These are phyloP conservation scores for Sugiyamaella chiloensis DNA, from an alignment of 805 yeast genomes.

Conservation along the genomic window DNA sequence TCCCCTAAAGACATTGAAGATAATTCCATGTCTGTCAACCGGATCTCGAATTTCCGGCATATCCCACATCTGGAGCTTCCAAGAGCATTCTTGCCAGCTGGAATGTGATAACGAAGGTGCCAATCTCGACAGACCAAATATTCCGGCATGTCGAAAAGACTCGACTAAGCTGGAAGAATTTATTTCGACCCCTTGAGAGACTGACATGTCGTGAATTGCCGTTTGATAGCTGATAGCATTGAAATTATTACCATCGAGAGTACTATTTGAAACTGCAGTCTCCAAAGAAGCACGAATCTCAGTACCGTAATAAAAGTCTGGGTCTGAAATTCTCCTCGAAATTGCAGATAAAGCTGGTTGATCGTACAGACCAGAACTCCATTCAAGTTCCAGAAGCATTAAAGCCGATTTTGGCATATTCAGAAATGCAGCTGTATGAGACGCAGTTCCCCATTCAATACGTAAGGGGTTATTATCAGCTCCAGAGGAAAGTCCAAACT, in stretches of 20 bases:
- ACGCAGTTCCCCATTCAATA: constrained; percentile 23
- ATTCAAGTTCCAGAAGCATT: constrained; percentile 31
- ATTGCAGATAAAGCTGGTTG: constrained; percentile 28
- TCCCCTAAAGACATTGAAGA: constrained; percentile 52
- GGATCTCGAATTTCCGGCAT: constrained; percentile 43
- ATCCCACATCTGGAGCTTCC: constrained; percentile 81
- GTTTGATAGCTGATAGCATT: constrained; percentile 52
- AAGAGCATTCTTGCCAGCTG: constrained; percentile 55
- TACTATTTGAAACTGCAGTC: constrained; percentile 42
- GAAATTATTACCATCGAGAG: constrained; percentile 37
- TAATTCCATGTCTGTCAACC: constrained; percentile 41
- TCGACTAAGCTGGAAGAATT: neutral
- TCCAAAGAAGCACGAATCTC: constrained; percentile 55
- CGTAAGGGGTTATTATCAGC: constrained; percentile 24
- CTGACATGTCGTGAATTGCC: constrained; percentile 49
- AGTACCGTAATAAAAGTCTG: constrained; percentile 62
- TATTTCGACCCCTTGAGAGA: constrained; percentile 11
- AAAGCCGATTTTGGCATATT: constrained; percentile 34
- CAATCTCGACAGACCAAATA: constrained; percentile 50
- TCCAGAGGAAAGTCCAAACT: constrained; percentile 9
- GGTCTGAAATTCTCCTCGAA: constrained; percentile 55
- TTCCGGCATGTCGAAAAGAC: constrained; percentile 50
- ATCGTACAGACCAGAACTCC: constrained; percentile 21
- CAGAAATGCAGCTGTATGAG: constrained; percentile 25
- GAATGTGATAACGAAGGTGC: constrained; percentile 12